A percentile compares a stretch with the other conserved stretches of the same genome.
Evolutionary conservation across 2,329 filamentous ascomycete species (phyloP).

Genomic region (Basipetospora chlamydospora): DNA sequence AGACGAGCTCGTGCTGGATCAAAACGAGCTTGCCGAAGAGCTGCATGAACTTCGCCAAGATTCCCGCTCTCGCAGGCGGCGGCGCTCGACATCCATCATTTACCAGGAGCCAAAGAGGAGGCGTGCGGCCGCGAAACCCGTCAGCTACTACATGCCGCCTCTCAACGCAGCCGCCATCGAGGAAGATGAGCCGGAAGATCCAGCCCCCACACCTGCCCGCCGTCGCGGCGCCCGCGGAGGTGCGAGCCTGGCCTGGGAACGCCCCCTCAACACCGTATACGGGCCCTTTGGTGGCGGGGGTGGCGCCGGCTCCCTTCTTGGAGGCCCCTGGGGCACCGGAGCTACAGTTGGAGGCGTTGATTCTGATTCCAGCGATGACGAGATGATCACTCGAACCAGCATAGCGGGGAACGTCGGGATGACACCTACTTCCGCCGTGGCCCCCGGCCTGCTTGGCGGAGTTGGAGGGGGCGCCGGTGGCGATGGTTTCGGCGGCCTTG

Average conservation of each 20-base stretch:
- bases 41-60: conserved; percentile 44
- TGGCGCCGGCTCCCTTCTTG: conserved; percentile 56
- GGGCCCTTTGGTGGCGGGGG: conserved; percentile 85
- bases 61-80: conserved; percentile 35
- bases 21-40: conserved; percentile 52
- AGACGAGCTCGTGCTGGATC: conserved; percentile 43
- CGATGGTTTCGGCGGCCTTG: conserved; percentile 23
- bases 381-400: conserved; percentile 50
- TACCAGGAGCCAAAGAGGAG: conserved; percentile 43
- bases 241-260: conserved; percentile 52
- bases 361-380: conserved; percentile 94
- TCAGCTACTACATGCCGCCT: conserved; percentile 78
- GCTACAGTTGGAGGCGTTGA: conserved; percentile 70
- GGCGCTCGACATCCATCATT: conserved; percentile 38
- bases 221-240: conserved; percentile 49
- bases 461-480: conserved; percentile 21
- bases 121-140: conserved; percentile 45
- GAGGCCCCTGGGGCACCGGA: conserved; percentile 58
- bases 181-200: conserved; percentile 55
- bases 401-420: conserved; percentile 45
- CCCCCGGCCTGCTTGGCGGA: conserved; percentile 28
- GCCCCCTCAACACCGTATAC: conserved; percentile 74
- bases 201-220: conserved; percentile 53
- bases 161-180: conserved; percentile 50
- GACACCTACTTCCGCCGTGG: conserved; percentile 38